Conservation (phyloP, 768 basidiomycete genomes). For the Dioszegia aurantiaca region DNA sequence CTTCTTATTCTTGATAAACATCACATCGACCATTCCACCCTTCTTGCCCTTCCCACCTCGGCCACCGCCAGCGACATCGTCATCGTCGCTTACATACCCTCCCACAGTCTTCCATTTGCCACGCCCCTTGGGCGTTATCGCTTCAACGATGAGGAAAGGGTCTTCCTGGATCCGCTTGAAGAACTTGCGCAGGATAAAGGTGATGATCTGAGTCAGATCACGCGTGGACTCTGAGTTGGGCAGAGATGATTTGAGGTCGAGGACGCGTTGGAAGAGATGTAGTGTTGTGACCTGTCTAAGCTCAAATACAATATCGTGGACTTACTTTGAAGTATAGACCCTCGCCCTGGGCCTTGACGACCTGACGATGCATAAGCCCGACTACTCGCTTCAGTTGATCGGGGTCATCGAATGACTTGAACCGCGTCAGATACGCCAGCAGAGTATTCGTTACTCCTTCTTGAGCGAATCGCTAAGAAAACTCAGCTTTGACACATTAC, state of each 20-base stretch:
- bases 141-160: conserved; percentile 83
- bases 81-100: conserved; percentile 41
- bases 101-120: conserved; percentile 39
- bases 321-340: conserved; percentile 89
- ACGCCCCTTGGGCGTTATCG: conserved; percentile 53
- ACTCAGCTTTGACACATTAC: conserved; percentile 1
- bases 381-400: conserved; percentile 90
- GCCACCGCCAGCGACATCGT: conserved; percentile 41
- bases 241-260: conserved; percentile 69
- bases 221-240: conserved; percentile 75
- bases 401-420: conserved; percentile 69
- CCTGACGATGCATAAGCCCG: conserved; percentile 82
- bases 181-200: conserved; percentile 83
- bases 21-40: conserved; percentile 60
- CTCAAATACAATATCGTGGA: conserved; percentile 6
- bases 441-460: conserved; percentile 81
- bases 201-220: conserved; percentile 79
- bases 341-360: conserved; percentile 85
- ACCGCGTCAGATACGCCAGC: conserved; percentile 74
- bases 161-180: conserved; percentile 87
- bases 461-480: conserved; percentile 76
- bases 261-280: conserved; percentile 78
- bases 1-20: conserved; percentile 69
- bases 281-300: conserved; percentile 74
- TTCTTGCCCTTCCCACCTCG: conserved; percentile 43